phyloP scores from a whole-genome alignment of 2,329 filamentous ascomycete genomes.

The Acrocalymma vagum region DNA sequence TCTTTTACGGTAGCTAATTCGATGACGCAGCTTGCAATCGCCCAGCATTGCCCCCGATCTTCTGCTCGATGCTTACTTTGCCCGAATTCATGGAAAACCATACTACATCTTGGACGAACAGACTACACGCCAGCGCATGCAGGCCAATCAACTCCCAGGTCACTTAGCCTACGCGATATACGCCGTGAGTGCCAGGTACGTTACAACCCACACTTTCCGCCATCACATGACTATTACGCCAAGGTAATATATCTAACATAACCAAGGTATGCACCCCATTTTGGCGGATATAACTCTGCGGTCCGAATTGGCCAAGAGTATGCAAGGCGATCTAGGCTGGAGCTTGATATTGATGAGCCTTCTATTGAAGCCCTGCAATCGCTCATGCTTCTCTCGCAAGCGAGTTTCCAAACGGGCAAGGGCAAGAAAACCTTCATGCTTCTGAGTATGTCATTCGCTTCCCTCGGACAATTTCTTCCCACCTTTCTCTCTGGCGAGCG shows the following conservation, averaged over 20 bases:
- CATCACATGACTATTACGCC: slow-evolving; percentile 55
- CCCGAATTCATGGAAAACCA: slow-evolving; percentile 80
- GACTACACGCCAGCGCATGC: slow-evolving; percentile 74
- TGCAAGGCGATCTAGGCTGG: slow-evolving; percentile 71
- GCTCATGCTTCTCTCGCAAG: slow-evolving; percentile 76
- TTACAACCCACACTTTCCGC: no score
- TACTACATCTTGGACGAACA: slow-evolving; percentile 84
- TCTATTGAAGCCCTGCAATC: slow-evolving; percentile 81
- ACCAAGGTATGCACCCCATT: slow-evolving; percentile 73
- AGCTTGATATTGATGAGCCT: slow-evolving; percentile 82
- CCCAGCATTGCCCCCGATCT: slow-evolving; percentile 65
- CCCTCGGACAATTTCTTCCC: slow-evolving; percentile 2
- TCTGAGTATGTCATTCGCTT: slow-evolving; percentile 64
- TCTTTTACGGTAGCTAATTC: slow-evolving; percentile 25
- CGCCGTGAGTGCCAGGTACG: slow-evolving; percentile 56
- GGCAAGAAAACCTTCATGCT: slow-evolving; percentile 90
- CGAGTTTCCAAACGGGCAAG: slow-evolving; percentile 78
- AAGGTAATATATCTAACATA: slow-evolving; percentile 52
- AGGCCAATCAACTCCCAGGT: slow-evolving; percentile 69
- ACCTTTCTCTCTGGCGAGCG: slow-evolving; percentile 10
- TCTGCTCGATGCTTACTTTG: slow-evolving; percentile 81
- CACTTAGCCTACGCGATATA: slow-evolving; percentile 63
- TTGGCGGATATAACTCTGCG: slow-evolving; percentile 71
- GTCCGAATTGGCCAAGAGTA: slow-evolving; percentile 76
- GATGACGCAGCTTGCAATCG: slow-evolving; percentile 42